phyloP scores from a whole-genome alignment of 2,329 filamentous ascomycete genomes.

The Curvularia sp. region DNA sequence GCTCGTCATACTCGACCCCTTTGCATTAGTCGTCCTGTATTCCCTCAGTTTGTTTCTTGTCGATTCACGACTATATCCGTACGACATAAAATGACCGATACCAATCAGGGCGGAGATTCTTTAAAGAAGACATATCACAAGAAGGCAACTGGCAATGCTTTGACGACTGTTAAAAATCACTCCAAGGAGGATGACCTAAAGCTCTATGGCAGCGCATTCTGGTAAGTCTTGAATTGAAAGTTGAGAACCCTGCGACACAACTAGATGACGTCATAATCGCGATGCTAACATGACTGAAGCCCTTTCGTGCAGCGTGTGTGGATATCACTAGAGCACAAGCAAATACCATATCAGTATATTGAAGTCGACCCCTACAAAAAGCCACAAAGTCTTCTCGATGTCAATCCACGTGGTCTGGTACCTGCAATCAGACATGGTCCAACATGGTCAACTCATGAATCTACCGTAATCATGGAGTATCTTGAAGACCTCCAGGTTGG shows the following conservation, averaged over 20 bases:
- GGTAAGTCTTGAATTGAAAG: slow-evolving; percentile 58
- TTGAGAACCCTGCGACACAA: background rate
- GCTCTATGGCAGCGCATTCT: slow-evolving; percentile 83
- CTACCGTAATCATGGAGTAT: slow-evolving; percentile 85
- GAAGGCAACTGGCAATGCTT: slow-evolving; percentile 74
- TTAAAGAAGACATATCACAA: slow-evolving; percentile 71
- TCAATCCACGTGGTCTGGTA: slow-evolving; percentile 77
- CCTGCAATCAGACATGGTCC: slow-evolving; percentile 75
- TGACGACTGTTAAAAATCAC: slow-evolving; percentile 72
- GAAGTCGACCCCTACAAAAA: slow-evolving; percentile 83
- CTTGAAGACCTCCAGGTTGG: slow-evolving; percentile 75
- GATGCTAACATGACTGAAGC: slow-evolving; percentile 51
- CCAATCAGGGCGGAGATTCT: slow-evolving; percentile 57
- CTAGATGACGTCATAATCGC: slow-evolving; percentile 21
- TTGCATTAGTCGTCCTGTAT: background rate
- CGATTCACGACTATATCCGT: slow-evolving; percentile 7
- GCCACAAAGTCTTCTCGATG: slow-evolving; percentile 72
- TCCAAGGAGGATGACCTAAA: slow-evolving; percentile 74
- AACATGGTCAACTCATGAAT: slow-evolving; percentile 84
- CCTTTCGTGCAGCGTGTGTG: slow-evolving; percentile 88
- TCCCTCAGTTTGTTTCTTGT: background rate
- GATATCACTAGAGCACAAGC: slow-evolving; percentile 84
- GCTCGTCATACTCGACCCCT: background rate
- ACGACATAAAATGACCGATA: slow-evolving; percentile 54
- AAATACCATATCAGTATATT: slow-evolving; percentile 81